These are phyloP conservation scores for Sophora flavescens DNA, from an alignment of 306 rosid species.

Conservation along the genomic window DNA sequence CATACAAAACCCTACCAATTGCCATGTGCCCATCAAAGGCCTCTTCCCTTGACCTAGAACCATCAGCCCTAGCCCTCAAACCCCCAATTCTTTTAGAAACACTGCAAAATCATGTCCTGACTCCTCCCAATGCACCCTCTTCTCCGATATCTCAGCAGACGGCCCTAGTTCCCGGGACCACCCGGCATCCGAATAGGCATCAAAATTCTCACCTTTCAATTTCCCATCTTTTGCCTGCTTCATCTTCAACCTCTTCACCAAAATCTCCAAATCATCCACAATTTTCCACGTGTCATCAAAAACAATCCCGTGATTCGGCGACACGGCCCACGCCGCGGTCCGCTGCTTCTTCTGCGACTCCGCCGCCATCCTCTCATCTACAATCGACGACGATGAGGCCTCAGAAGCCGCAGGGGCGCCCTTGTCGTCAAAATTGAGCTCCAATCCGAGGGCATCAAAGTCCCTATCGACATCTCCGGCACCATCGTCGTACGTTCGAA, in stretches of 20 bases:
- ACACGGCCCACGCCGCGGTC: slow-evolving; percentile 97
- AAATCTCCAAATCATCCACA: slow-evolving; percentile 92
- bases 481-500: slow-evolving; percentile 95
- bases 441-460: slow-evolving; percentile 90
- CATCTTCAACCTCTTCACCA: slow-evolving; percentile 80
- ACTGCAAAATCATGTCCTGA: slow-evolving; percentile 79
- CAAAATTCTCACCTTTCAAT: slow-evolving; percentile 77
- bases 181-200: slow-evolving; percentile 92
- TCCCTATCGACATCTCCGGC: slow-evolving; percentile 99
- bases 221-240: slow-evolving; percentile 92
- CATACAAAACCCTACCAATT: slow-evolving; percentile 89
- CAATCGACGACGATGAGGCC: slow-evolving; percentile 86
- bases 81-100: slow-evolving; percentile 87
- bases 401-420: slow-evolving; percentile 62
- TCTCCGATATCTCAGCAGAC: slow-evolving; percentile 80
- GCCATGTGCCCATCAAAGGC: slow-evolving; percentile 99
- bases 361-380: slow-evolving; percentile 68
- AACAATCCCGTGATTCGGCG: slow-evolving; percentile 93
- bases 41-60: slow-evolving; percentile 91
- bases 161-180: slow-evolving; percentile 98
- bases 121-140: slow-evolving; percentile 90
- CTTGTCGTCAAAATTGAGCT: slow-evolving; percentile 62
- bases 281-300: slow-evolving; percentile 98
- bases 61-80: slow-evolving; percentile 81
- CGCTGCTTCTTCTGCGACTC: slow-evolving; percentile 98